These are phyloP conservation scores for Xeromyces bisporus DNA, from an alignment of 495 filamentous ascomycete species.

Conservation along the genomic window DNA sequence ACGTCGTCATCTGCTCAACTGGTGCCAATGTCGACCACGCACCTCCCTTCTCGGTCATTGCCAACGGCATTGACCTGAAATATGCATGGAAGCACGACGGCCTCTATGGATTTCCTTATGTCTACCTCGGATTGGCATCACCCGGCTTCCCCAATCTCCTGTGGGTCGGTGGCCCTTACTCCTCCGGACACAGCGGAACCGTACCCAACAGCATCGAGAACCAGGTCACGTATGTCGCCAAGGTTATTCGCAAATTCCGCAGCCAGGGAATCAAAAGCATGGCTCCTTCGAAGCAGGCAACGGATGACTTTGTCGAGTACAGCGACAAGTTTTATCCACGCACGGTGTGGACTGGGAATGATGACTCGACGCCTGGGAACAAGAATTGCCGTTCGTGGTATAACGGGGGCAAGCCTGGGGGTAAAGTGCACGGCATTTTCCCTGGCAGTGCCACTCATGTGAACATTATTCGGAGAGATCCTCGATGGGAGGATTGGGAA, in stretches of 20 bases:
- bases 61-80: conserved; percentile 32
- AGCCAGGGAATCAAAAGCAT: conserved; percentile 48
- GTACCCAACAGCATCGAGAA: conserved; percentile 38
- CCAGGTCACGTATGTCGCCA: conserved; percentile 41
- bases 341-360: conserved; percentile 36
- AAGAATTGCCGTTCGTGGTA: conserved; percentile 56
- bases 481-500: conserved; percentile 59
- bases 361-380: conserved; percentile 8
- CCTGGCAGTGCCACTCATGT: conserved; percentile 45
- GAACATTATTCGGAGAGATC: conserved; percentile 38
- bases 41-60: conserved; percentile 41
- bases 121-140: conserved; percentile 44
- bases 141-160: conserved; percentile 52
- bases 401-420: conserved; percentile 41
- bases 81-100: conserved; percentile 33
- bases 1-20: conserved; percentile 51
- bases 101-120: conserved; percentile 41
- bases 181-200: conserved; percentile 31
- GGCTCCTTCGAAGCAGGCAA: conserved; percentile 31
- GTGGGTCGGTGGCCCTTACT: conserved; percentile 34
- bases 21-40: conserved; percentile 44
- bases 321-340: conserved; percentile 43
- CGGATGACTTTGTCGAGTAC: conserved; percentile 47
- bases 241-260: conserved; percentile 44
- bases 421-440: conserved; percentile 44